Conservation (phyloP, 306 rosid genomes). For the Cicer arietinum region DNA sequence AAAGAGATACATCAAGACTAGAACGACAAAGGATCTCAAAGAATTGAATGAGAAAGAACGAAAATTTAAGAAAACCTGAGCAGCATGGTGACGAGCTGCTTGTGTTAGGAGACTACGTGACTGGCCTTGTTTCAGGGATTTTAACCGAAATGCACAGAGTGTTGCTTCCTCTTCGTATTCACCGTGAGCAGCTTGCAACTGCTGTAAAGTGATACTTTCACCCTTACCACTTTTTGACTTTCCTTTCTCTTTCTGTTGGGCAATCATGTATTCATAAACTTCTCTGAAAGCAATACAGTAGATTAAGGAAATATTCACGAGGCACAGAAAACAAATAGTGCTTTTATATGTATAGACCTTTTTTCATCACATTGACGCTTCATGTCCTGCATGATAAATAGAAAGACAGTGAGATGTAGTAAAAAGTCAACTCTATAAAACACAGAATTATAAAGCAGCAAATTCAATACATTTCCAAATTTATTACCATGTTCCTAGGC, state of each 20-base stretch:
- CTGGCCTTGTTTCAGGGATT: slow-evolving; percentile 90
- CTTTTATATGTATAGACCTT: slow-evolving; percentile 53
- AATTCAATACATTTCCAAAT: slow-evolving; percentile 27
- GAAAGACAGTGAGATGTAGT: slow-evolving; percentile 44
- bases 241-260: slow-evolving; percentile 79
- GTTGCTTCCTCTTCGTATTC: slow-evolving; percentile 80
- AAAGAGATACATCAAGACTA: slow-evolving; percentile 36
- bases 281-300: slow-evolving; percentile 62
- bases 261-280: slow-evolving; percentile 71
- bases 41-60: slow-evolving; percentile 33
- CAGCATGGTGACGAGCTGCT: slow-evolving; percentile 93
- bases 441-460: slow-evolving; percentile 22
- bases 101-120: slow-evolving; percentile 89
- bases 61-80: slow-evolving; percentile 62
- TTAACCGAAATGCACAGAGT: slow-evolving; percentile 74
- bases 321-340: slow-evolving; percentile 34
- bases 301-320: slow-evolving; percentile 48
- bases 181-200: slow-evolving; percentile 70
- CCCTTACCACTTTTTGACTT: slow-evolving; percentile 75
- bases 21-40: slow-evolving; percentile 16
- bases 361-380: slow-evolving; percentile 91
- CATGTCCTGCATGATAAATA: slow-evolving; percentile 77
- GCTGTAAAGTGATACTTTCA: slow-evolving; percentile 65
- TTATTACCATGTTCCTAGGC: slow-evolving; percentile 30
- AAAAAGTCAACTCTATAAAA: slow-evolving; percentile 21